Evolutionary conservation across 2,329 filamentous ascomycete species (phyloP), one percentile per base, ranked within the genome.

Genomic region (Berkeleyomyces basicola): DNA sequence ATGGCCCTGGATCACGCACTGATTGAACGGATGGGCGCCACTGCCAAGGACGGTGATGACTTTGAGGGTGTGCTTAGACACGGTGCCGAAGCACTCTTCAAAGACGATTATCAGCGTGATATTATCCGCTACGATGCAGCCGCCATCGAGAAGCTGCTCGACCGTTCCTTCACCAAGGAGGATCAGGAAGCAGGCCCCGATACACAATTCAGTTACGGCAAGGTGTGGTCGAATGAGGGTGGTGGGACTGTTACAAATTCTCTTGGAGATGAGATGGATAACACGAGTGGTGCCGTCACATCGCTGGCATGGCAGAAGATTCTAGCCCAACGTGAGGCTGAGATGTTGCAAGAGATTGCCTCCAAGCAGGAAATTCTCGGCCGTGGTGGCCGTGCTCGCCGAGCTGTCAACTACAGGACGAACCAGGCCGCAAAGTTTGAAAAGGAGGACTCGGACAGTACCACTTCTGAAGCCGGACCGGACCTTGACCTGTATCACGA

Each of bases 1-100:
- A 90, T 99, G 83, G 90, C 90, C 0, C 80, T 99, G 0, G 93
- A 99, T 68, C 91, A 97, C 72, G 88, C 93, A 0, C 80, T 99
- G 23, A 96, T 99, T 65, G 91, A 97, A 71, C 86, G 84, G 61
- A 90, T 99, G 82, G 89, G 91, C 63, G 82, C 84, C 1, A 85
- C 91, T n/a, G 87, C 93, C 55, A 82, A 92, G 44, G 84, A 82
- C 7, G 84, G 84, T 6, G 79, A 87, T 65, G 90, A 97, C 69
- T 75, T 97, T 3, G 90, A 95, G 68, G 88, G 88, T 0, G 91
- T 97, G 65, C 78, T 99, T 46, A 87, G 86, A 67, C 87, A 95
- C 69, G 93, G 93, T 61, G 91, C 92, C 0, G 84, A 87, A 64
- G 88, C 91, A 9, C 76, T 99, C 3, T 97, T 99, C 71, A 82